These are phyloP conservation scores for Brassica hybrid DNA, from an alignment of 441 rosid species.

Conservation along the genomic window DNA sequence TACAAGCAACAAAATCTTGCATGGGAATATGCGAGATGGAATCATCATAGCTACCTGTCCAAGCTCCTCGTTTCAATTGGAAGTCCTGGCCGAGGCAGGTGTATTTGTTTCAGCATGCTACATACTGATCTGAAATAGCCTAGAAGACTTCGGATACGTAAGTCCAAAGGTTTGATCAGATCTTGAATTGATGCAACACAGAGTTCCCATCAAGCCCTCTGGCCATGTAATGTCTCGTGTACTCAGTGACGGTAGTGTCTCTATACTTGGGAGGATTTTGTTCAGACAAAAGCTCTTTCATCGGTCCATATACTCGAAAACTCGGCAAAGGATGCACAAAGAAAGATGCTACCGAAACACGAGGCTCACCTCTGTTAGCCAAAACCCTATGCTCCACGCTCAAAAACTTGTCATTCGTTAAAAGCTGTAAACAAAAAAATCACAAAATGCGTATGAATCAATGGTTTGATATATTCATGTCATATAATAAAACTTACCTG, in stretches of 20 bases:
- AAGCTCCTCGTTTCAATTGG: too few species aligned
- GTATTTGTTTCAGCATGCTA: too few species aligned
- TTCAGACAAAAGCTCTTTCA: slow-evolving; percentile 47
- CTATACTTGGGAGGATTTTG: slow-evolving; percentile 48
- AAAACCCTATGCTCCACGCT: slow-evolving; percentile 48
- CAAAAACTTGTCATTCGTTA: slow-evolving; percentile 38
- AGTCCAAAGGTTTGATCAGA: background rate
- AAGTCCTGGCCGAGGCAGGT: too few species aligned
- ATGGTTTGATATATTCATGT: background rate
- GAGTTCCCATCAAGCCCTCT: slow-evolving; percentile 53
- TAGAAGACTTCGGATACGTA: background rate
- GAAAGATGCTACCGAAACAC: slow-evolving; percentile 47
- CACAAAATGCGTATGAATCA: slow-evolving; percentile 3
- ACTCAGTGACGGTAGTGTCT: slow-evolving; percentile 50
- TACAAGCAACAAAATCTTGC: too few species aligned
- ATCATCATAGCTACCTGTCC: too few species aligned
- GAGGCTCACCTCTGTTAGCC: slow-evolving; percentile 40
- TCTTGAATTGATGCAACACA: slow-evolving; percentile 46
- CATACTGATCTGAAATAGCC: background rate
- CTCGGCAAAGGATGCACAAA: slow-evolving; percentile 28
- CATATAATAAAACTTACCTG: slow-evolving; percentile 44
- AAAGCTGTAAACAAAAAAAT: slow-evolving; percentile 15
- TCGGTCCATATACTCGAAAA: slow-evolving; percentile 40
- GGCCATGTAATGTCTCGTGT: slow-evolving; percentile 16
- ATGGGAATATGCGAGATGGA: too few species aligned